phyloP scores from a whole-genome alignment of 2,329 filamentous ascomycete species.

The Phoma sp. region DNA sequence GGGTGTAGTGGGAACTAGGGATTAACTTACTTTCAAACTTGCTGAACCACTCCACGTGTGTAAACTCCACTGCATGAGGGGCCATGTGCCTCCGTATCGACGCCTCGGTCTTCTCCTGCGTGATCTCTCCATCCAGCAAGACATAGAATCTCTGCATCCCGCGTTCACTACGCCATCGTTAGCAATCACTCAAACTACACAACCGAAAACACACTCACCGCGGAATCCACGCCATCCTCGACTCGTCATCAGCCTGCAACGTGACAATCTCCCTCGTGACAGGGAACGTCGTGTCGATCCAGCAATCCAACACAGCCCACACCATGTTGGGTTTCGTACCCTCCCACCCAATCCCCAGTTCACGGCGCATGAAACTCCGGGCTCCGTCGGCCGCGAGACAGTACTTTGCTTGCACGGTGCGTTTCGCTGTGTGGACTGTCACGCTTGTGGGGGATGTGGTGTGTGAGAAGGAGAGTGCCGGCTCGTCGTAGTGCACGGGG shows the following conservation, averaged over 20 bases:
- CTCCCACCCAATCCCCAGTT: slow-evolving; percentile 51
- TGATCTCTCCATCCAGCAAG: slow-evolving; percentile 56
- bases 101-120: slow-evolving; percentile 48
- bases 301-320: slow-evolving; percentile 58
- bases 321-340: slow-evolving; percentile 59
- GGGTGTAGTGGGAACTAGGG: too few species aligned
- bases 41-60: slow-evolving; percentile 58
- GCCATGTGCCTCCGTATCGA: slow-evolving; percentile 55
- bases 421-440: slow-evolving; percentile 18
- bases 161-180: slow-evolving; percentile 41
- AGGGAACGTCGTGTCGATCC: slow-evolving; percentile 59
- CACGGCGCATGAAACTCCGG: slow-evolving; percentile 21
- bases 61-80: slow-evolving; percentile 53
- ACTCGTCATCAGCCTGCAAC: slow-evolving; percentile 55
- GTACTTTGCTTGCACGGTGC: slow-evolving; percentile 17
- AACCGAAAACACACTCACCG: slow-evolving; percentile 22
- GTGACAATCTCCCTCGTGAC: slow-evolving; percentile 57
- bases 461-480: slow-evolving; percentile 43
- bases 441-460: slow-evolving; percentile 24
- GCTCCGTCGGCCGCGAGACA: slow-evolving; percentile 27
- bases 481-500: slow-evolving; percentile 49
- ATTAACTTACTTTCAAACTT: slow-evolving; percentile 53
- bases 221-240: slow-evolving; percentile 58
- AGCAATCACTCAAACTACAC: background rate
- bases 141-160: slow-evolving; percentile 58